Evolutionary conservation across 805 yeast genomes (phyloP), one percentile per base, ranked within the genome.

Genomic region (Candida pini): DNA sequence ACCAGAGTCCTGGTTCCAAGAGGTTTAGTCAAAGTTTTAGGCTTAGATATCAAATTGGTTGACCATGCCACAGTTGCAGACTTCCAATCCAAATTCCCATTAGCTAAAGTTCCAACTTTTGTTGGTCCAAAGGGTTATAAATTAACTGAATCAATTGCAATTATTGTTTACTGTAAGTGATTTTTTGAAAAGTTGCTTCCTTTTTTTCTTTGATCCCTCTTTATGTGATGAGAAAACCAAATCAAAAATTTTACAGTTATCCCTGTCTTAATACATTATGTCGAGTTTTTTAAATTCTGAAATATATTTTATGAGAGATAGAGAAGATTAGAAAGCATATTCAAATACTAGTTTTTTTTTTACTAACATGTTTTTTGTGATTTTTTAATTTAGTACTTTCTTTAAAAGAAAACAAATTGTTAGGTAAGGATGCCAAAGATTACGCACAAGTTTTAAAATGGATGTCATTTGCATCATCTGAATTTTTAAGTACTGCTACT

Each of bases 181-280:
- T 9, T 19, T 21, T 31, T 16, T 6, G 17, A 26, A 14, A 9
- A 10, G 9, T n/a, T 38, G 9, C 16, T 20, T 19, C 10, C 6
- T 22, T 30, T 9, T n/a, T 18, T 10, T 18, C 16, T 14, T 26
- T 25, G 26, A 13, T 7, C 4, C 13, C 20, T 26, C 10, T 18
- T 26, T 26, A 9, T 28, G 59, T 77, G 85, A 78, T 78, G 84
- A 78, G 65, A 69, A 57, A 61, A 40, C 56, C 62, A 65, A 63
- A 58, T 22, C 55, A 53, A 53, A 60, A 33, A 33, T 48, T 64
- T 66, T 58, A 79, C 86, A 79, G 86, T 79, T 79, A 79, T 79
- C 86, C 86, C 86, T 79, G 86, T 79, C 86, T 79, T 78, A 79
- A 79, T 60, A 76, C 45, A 76, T 58, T 56, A 72, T 79, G 85